Conservation (phyloP, 2,329 filamentous ascomycete species). For the Cladophialophora psammophila region DNA sequence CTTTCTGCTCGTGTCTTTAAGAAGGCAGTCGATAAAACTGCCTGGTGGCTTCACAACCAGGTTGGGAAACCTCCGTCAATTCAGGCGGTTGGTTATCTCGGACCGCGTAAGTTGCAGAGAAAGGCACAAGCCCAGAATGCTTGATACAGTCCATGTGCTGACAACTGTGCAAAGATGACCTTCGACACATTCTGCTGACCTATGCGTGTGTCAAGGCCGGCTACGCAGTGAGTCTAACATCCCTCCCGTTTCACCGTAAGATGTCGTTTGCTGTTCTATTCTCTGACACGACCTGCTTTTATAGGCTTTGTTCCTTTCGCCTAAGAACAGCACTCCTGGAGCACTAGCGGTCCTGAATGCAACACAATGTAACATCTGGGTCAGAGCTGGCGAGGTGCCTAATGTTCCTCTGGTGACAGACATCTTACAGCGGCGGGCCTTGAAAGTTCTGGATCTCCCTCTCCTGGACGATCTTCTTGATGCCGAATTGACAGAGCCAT, state of each 20-base stretch:
- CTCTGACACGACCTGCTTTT: too few species aligned
- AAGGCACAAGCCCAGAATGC: too few species aligned
- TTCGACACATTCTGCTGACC: conserved; percentile 6
- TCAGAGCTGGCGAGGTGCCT: background rate
- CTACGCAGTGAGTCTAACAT: conserved; percentile 8
- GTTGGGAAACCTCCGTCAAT: conserved; percentile 28
- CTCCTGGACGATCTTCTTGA: conserved; percentile 10
- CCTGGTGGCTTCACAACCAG: conserved; percentile 29
- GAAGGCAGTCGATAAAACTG: conserved; percentile 18
- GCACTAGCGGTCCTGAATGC: conserved; percentile 8
- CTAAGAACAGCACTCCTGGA: conserved; percentile 2
- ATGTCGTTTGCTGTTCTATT: too few species aligned
- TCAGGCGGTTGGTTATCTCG: conserved; percentile 3
- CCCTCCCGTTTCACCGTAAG: too few species aligned
- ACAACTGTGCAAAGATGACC: conserved; percentile 2
- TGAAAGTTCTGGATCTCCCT: conserved; percentile 1
- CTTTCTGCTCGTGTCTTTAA: conserved; percentile 13
- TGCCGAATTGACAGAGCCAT: conserved; percentile 3
- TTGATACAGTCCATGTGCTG: too few species aligned
- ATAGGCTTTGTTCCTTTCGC: background rate
- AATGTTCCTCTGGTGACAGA: background rate
- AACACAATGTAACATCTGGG: background rate
- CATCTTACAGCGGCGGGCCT: background rate
- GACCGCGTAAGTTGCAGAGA: conserved; percentile 10
- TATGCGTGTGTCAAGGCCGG: conserved; percentile 5